phyloP scores from a whole-genome alignment of 352 stramenopile genomes.

The Saprolegnia parasitica region DNA sequence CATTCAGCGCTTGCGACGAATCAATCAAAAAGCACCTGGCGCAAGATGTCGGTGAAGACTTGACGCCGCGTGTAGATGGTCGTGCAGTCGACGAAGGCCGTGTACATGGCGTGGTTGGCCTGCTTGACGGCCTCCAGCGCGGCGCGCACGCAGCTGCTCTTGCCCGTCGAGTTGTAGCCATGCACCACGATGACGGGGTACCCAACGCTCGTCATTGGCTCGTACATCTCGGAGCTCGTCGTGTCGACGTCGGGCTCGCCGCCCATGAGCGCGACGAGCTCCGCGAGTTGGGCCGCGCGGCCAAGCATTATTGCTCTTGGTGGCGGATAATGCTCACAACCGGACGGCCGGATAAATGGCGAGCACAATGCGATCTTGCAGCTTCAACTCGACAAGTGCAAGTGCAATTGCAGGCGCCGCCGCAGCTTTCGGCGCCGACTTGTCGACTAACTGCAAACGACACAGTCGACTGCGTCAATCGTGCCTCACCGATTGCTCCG shows the following conservation, averaged over 20 bases:
- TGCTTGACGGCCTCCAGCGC: slow-evolving; percentile 34
- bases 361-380: not conserved
- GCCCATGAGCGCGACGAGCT: slow-evolving; percentile 45
- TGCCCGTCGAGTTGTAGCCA: slow-evolving; percentile 69
- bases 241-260: slow-evolving; percentile 33
- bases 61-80: slow-evolving; percentile 56
- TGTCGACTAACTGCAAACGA: too few relatives aligned
- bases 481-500: too few relatives aligned
- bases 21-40: slow-evolving; percentile 43
- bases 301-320: slow-evolving; percentile 41
- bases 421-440: too few relatives aligned
- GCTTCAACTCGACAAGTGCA: not conserved
- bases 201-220: slow-evolving; percentile 34
- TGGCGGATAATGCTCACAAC: not conserved
- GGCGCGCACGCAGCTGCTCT: slow-evolving; percentile 53
- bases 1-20: not conserved
- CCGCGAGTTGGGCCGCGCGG: slow-evolving; percentile 45
- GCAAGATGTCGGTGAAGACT: slow-evolving; percentile 68
- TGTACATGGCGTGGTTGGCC: slow-evolving; percentile 32
- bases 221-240: slow-evolving; percentile 26
- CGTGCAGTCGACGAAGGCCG: slow-evolving; percentile 62
- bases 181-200: slow-evolving; percentile 65
- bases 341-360: not conserved
- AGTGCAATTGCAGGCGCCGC: too few relatives aligned
- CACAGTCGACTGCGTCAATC: too few relatives aligned